phyloP scores from a whole-genome alignment of 1,284 basidiomycete genomes.

The Ganoderma meredithae region DNA sequence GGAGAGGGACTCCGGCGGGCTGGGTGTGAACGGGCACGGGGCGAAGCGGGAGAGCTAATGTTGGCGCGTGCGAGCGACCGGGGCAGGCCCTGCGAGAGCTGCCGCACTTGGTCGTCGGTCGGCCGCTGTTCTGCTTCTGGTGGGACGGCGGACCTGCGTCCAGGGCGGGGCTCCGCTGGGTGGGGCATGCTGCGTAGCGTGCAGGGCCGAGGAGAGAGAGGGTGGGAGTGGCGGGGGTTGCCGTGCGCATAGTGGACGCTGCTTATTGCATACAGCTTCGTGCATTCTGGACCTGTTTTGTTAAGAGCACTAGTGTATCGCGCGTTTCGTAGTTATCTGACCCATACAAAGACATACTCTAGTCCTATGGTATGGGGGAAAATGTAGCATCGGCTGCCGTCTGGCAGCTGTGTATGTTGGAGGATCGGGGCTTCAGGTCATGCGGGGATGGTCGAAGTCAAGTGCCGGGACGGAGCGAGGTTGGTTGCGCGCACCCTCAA shows the following conservation, averaged over 20 bases:
- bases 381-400: not conserved
- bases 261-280: not conserved
- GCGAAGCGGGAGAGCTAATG: conserved; percentile 15
- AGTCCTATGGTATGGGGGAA: not conserved
- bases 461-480: not conserved
- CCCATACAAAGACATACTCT: not conserved
- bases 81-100: conserved; percentile 7
- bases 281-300: not conserved
- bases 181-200: not conserved
- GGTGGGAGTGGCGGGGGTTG: not conserved
- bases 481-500: not conserved
- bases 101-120: conserved; percentile 14
- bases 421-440: not conserved
- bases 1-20: conserved; percentile 16
- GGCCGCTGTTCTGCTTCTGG: conserved; percentile 3
- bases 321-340: not conserved
- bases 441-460: not conserved
- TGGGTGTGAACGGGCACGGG: conserved; percentile 17
- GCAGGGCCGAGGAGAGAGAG: not conserved
- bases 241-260: not conserved
- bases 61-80: conserved; percentile 1
- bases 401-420: not conserved
- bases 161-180: conserved; percentile 20
- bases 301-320: conserved; percentile 5
- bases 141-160: conserved; percentile 1